These are phyloP conservation scores for Xylaria hypoxylon DNA, from an alignment of 2,329 filamentous ascomycete genomes.

Conservation along the genomic window DNA sequence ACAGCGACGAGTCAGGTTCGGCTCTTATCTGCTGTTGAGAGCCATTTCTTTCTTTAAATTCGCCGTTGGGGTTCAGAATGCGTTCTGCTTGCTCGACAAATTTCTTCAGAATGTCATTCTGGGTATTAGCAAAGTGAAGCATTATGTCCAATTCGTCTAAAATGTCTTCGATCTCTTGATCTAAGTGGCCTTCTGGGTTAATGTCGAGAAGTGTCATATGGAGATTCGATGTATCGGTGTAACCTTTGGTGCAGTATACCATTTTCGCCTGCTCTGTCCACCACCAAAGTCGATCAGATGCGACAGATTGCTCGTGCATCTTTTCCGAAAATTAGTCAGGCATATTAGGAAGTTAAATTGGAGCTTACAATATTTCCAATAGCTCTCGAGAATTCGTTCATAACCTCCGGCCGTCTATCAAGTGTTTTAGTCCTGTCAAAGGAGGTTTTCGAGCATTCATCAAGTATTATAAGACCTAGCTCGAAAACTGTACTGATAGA, in stretches of 20 bases:
- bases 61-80: too few species aligned
- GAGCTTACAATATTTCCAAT: conserved; percentile 56
- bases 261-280: conserved; percentile 47
- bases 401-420: conserved; percentile 52
- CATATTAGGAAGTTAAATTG: background rate
- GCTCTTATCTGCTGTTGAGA: too few species aligned
- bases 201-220: conserved; percentile 55
- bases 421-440: conserved; percentile 54
- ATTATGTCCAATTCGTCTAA: conserved; percentile 62
- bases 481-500: conserved; percentile 54
- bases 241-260: conserved; percentile 38
- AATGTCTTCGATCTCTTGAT: conserved; percentile 60
- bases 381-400: conserved; percentile 56
- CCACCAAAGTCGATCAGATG: conserved; percentile 54
- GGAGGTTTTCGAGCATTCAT: conserved; percentile 55
- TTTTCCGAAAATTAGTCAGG: conserved; percentile 21
- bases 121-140: conserved; percentile 53
- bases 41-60: too few species aligned
- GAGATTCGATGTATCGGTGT: conserved; percentile 42
- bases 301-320: conserved; percentile 54
- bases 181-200: conserved; percentile 55
- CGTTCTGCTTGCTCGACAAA: conserved; percentile 36
- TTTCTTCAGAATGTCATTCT: conserved; percentile 48
- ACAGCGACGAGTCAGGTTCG: too few species aligned
- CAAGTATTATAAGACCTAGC: conserved; percentile 56